Evolutionary conservation across 257 asterid genomes (phyloP).

Genomic region (Verbascum thapsus): DNA sequence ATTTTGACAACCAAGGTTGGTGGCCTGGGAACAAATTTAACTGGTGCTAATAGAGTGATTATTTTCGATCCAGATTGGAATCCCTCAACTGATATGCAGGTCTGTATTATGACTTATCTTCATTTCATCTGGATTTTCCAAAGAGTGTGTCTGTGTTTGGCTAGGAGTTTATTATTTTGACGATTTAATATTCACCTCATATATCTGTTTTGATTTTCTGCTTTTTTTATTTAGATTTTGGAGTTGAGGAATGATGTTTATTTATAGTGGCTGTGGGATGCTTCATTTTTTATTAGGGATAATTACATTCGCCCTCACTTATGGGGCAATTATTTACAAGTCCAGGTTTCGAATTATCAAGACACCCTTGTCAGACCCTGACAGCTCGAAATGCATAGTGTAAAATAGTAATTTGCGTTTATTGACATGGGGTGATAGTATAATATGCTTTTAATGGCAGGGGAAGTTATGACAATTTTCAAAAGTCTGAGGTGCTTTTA

Average conservation of each 20-base stretch:
- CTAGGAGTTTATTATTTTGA: conserved; percentile 18
- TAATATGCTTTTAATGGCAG: too few relatives aligned
- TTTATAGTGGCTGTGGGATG: conserved; percentile 7
- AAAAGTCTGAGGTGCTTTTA: too few relatives aligned
- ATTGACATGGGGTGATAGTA: too few relatives aligned
- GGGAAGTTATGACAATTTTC: too few relatives aligned
- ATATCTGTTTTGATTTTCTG: conserved; percentile 11
- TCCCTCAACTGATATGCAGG: conserved; percentile 99
- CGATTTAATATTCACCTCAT: conserved; percentile 3
- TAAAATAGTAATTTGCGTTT: too few relatives aligned
- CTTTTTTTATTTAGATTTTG: neutral
- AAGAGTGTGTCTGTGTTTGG: conserved; percentile 10
- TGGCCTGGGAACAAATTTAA: conserved; percentile 94
- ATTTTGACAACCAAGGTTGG: conserved; percentile 96
- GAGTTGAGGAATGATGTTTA: neutral
- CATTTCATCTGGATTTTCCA: conserved; percentile 14
- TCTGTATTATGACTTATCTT: conserved; percentile 35
- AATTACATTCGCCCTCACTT: too few relatives aligned
- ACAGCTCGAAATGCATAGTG: too few relatives aligned
- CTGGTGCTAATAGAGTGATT: conserved; percentile 96
- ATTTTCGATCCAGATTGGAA: conserved; percentile 99
- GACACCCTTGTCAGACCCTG: too few relatives aligned
- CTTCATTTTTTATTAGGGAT: neutral
- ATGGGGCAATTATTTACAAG: too few relatives aligned
- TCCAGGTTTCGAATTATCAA: too few relatives aligned